These are phyloP conservation scores for Mycena rebaudengoi DNA, from an alignment of 768 basidiomycete species.

Conservation along the genomic window DNA sequence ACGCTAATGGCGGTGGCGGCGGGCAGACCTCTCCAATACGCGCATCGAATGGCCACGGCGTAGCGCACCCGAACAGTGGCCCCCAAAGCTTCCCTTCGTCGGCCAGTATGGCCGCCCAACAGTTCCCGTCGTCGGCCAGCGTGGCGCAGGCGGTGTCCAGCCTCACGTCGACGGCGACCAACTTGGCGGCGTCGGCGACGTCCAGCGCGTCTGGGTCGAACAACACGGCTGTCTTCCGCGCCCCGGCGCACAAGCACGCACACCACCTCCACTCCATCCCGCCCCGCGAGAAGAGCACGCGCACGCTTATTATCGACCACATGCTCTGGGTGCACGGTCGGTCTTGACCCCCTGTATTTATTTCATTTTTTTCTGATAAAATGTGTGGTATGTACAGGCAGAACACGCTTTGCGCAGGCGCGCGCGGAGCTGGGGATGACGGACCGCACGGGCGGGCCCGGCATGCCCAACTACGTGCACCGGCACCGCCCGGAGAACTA, in stretches of 20 bases:
- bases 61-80: too few relatives aligned
- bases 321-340: conserved; percentile 83
- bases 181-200: conserved; percentile 19
- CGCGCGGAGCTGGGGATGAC: conserved; percentile 89
- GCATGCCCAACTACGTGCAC: conserved; percentile 66
- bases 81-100: too few relatives aligned
- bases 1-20: too few relatives aligned
- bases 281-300: conserved; percentile 87
- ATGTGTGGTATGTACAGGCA: conserved; percentile 42
- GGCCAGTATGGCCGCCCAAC: too few relatives aligned
- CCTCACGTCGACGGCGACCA: conserved; percentile 24
- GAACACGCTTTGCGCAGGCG: conserved; percentile 84
- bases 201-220: not conserved
- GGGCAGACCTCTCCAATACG: too few relatives aligned
- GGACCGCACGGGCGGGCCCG: conserved; percentile 76
- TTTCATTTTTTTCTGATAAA: not conserved
- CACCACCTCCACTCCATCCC: conserved; percentile 90
- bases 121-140: too few relatives aligned
- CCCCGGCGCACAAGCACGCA: conserved; percentile 88
- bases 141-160: conserved; percentile 16
- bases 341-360: conserved; percentile 10
- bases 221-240: conserved; percentile 54
- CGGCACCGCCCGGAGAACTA: conserved; percentile 78
- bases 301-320: conserved; percentile 88
- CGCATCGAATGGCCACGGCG: too few relatives aligned